These are phyloP conservation scores for Epichloe sylvatica DNA, from an alignment of 2,329 filamentous ascomycete genomes.

Conservation along the genomic window DNA sequence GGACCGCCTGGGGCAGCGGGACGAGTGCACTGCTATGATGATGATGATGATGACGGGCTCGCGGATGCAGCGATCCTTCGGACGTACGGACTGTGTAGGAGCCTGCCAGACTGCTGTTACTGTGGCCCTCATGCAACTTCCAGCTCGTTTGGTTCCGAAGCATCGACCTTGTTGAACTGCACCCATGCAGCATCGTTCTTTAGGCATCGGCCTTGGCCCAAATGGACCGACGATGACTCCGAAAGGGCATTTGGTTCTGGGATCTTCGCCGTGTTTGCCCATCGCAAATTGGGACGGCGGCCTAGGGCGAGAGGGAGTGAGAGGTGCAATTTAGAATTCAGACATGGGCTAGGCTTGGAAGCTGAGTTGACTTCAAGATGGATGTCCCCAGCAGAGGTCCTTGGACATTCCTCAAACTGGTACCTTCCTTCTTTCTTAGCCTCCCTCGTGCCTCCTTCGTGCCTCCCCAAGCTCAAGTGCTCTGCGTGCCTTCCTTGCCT, in stretches of 20 bases:
- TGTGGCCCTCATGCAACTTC: neutral
- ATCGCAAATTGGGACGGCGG: neutral
- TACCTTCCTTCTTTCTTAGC: neutral
- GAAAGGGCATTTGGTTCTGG: neutral
- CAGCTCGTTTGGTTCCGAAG: neutral
- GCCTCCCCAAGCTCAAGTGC: neutral
- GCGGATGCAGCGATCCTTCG: neutral
- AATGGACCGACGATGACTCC: neutral
- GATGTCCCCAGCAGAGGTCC: neutral
- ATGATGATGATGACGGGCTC: neutral
- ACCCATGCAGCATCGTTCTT: neutral
- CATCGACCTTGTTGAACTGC: neutral
- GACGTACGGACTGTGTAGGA: neutral
- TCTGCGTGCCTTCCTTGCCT: neutral
- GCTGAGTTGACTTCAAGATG: neutral
- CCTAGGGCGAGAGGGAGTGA: neutral
- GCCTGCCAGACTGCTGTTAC: too few relatives aligned
- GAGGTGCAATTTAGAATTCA: slow-evolving; percentile 2
- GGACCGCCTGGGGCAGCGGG: neutral
- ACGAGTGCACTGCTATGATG: neutral
- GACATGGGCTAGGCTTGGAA: neutral
- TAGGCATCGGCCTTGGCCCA: neutral
- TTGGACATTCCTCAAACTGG: neutral
- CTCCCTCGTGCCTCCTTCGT: neutral
- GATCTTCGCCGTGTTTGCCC: neutral